phyloP scores from a whole-genome alignment of 116 monocot genomes.

The Papilionanthe hybrid region DNA sequence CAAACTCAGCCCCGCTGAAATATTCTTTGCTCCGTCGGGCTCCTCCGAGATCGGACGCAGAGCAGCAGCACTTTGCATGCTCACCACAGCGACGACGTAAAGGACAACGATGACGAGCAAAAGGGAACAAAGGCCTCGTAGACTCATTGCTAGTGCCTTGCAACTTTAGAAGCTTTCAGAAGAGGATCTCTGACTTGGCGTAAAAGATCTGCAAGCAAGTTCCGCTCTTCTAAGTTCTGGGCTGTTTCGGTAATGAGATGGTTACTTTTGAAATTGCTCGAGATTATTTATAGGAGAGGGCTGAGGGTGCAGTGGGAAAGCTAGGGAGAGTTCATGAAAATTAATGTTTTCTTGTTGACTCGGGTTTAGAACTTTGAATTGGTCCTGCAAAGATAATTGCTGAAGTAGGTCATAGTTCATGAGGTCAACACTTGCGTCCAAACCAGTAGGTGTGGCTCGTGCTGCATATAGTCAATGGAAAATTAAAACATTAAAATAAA shows the following conservation, averaged over 20 bases:
- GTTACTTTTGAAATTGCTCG: too few species aligned
- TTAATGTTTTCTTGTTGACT: neutral
- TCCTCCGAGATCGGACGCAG: neutral
- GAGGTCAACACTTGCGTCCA: too few species aligned
- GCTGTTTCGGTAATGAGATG: neutral
- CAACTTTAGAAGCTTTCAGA: neutral
- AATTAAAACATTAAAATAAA: too few species aligned
- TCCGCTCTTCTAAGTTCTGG: neutral
- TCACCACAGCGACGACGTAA: neutral
- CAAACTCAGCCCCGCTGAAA: neutral
- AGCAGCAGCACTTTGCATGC: neutral
- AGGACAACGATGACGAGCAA: neutral
- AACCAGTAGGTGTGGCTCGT: too few species aligned
- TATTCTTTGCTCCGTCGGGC: neutral
- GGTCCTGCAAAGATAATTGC: too few species aligned
- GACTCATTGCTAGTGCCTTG: neutral
- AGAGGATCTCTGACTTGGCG: too few species aligned
- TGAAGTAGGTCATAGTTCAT: too few species aligned
- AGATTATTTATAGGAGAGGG: neutral
- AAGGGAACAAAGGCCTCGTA: neutral
- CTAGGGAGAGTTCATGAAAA: neutral
- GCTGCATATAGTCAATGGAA: too few species aligned
- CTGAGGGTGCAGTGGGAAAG: neutral
- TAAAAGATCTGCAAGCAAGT: neutral
- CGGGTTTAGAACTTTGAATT: too few species aligned